These are phyloP conservation scores for Sporothrix humicola DNA, from an alignment of 2,329 filamentous ascomycete species.

Conservation along the genomic window DNA sequence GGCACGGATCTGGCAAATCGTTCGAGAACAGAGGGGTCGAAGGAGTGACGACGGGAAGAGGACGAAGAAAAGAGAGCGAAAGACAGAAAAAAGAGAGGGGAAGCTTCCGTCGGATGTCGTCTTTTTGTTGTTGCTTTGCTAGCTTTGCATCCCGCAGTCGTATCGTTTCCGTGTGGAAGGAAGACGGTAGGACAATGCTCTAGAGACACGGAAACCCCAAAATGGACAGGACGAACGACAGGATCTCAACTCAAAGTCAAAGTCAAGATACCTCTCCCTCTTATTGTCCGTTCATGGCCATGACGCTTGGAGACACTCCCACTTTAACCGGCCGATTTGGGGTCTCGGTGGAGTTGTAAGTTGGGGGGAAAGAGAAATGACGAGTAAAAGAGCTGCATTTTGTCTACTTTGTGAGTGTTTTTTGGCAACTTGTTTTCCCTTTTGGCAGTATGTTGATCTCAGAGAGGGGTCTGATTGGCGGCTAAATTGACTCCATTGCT, in stretches of 20 bases:
- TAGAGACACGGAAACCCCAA: background rate
- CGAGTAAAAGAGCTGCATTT: no score
- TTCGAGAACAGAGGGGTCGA: background rate
- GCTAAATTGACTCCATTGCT: conserved; percentile 27
- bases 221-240: background rate
- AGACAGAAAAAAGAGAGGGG: background rate
- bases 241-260: background rate
- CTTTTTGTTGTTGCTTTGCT: background rate
- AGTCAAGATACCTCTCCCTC: background rate
- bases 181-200: background rate
- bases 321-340: conserved; percentile 26
- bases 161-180: conserved; percentile 17
- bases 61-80: no score
- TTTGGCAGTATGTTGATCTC: background rate
- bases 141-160: conserved; percentile 16
- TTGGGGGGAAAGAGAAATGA: no score
- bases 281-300: background rate
- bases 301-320: conserved; percentile 15
- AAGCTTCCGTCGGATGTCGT: background rate
- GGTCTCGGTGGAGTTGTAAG: background rate
- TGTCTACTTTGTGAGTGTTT: no score
- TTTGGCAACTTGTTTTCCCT: no score
- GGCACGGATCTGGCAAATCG: background rate
- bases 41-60: background rate
- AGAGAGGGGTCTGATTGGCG: conserved; percentile 25